Evolutionary conservation across 768 basidiomycete species (phyloP).

Genomic region (Hericium rajendrae): DNA sequence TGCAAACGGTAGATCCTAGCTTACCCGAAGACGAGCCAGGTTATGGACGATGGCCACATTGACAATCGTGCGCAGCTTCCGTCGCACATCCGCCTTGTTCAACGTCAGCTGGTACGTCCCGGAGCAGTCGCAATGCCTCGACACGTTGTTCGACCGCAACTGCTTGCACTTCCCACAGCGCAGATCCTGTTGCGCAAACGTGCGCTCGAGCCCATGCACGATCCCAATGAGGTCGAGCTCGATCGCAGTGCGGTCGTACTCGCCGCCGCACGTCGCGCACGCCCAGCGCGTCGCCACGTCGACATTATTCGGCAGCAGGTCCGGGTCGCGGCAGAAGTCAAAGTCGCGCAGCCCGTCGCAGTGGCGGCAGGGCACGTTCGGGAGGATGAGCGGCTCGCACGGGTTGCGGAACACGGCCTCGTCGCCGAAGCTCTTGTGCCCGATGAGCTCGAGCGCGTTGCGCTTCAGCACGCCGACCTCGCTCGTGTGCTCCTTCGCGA

Average conservation of each 20-base stretch:
- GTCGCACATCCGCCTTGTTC: constrained; percentile 60
- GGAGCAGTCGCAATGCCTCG: constrained; percentile 80
- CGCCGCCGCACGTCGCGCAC: constrained; percentile 65
- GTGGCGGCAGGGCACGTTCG: constrained; percentile 80
- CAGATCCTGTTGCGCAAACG: constrained; percentile 84
- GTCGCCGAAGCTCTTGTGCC: constrained; percentile 75
- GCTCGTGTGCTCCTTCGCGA: constrained; percentile 73
- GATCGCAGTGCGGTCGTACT: constrained; percentile 83
- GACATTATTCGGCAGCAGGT: constrained; percentile 54
- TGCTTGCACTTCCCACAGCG: constrained; percentile 85
- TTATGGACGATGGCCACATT: constrained; percentile 75
- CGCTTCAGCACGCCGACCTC: constrained; percentile 86
- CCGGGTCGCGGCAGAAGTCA: constrained; percentile 90
- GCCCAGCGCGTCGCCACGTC: constrained; percentile 50
- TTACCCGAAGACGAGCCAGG: constrained; percentile 56
- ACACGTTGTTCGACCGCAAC: constrained; percentile 82
- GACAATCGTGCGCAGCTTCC: constrained; percentile 70
- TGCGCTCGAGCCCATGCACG: constrained; percentile 57
- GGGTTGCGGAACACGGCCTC: constrained; percentile 88
- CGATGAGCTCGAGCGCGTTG: constrained; percentile 80
- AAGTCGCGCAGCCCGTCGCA: constrained; percentile 85
- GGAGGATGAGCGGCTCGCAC: constrained; percentile 76
- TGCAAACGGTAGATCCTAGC: not conserved
- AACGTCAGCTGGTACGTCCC: constrained; percentile 70
- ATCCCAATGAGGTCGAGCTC: constrained; percentile 80